phyloP scores from a whole-genome alignment of 2,329 filamentous ascomycete species.

The Epichloe scottii region DNA sequence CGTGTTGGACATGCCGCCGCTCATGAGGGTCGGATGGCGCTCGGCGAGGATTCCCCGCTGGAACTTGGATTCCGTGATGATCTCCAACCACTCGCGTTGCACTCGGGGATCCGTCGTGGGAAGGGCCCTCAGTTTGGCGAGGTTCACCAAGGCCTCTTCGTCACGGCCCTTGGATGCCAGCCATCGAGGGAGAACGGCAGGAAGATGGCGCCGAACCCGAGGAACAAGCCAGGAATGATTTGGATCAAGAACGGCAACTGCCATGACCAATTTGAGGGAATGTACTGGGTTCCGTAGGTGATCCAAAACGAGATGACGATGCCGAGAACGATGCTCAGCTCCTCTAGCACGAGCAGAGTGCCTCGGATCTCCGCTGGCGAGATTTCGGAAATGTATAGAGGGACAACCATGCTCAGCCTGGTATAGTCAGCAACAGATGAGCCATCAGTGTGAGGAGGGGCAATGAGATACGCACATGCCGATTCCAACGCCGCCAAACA shows the following conservation, averaged over 20 bases:
- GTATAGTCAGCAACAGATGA: not conserved
- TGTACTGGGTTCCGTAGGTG: slow-evolving; percentile 18
- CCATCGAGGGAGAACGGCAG: slow-evolving; percentile 17
- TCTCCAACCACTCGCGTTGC: slow-evolving; percentile 14
- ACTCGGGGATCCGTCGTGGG: slow-evolving; percentile 12
- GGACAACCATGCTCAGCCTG: slow-evolving; percentile 22
- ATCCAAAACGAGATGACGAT: slow-evolving; percentile 21
- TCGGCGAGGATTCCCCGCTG: slow-evolving; percentile 17
- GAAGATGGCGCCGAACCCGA: slow-evolving; percentile 14
- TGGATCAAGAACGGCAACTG: slow-evolving; percentile 18
- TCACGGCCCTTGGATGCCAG: slow-evolving; percentile 14
- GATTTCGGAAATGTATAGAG: slow-evolving; percentile 33
- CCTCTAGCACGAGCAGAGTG: slow-evolving; percentile 30
- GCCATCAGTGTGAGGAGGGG: not conserved
- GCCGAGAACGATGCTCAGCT: slow-evolving; percentile 20
- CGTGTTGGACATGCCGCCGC: slow-evolving; percentile 19
- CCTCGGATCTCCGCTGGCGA: slow-evolving; percentile 36
- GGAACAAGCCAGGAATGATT: slow-evolving; percentile 14
- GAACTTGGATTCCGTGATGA: slow-evolving; percentile 14
- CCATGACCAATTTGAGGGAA: slow-evolving; percentile 16
- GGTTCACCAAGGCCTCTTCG: slow-evolving; percentile 12
- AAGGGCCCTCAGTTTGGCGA: slow-evolving; percentile 13
- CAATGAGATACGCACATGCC: slow-evolving; percentile 17
- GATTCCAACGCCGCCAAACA: slow-evolving; percentile 30
- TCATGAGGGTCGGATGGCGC: slow-evolving; percentile 22